phyloP scores from a whole-genome alignment of 2,329 filamentous ascomycete species.

The Cordyceps fumosorosea region DNA sequence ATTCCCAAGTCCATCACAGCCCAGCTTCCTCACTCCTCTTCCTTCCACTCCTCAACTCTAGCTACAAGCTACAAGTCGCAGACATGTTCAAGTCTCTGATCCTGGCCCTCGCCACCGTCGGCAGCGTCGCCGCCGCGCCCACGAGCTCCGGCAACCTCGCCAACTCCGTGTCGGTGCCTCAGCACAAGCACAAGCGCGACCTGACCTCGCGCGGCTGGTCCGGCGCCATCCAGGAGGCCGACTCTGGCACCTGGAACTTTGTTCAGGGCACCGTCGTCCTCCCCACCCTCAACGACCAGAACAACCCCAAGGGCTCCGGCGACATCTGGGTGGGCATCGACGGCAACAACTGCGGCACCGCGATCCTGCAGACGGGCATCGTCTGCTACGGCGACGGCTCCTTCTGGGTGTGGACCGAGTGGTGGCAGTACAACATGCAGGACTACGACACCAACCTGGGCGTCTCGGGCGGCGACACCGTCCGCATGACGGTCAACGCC shows the following conservation, averaged over 20 bases:
- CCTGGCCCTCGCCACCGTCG: not conserved
- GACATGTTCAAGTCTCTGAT: not conserved
- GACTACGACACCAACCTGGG: conserved; percentile 23
- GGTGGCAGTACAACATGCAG: conserved; percentile 32
- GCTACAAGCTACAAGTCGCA: not conserved
- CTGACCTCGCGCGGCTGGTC: not conserved
- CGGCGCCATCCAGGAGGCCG: not conserved
- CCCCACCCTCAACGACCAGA: not conserved
- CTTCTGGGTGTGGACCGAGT: conserved; percentile 36
- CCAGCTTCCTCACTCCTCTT: not conserved
- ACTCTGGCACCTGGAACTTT: not conserved
- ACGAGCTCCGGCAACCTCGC: not conserved
- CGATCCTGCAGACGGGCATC: conserved; percentile 33
- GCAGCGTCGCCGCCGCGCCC: not conserved
- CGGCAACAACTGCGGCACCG: conserved; percentile 27
- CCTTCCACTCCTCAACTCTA: not conserved
- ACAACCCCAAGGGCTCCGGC: not conserved
- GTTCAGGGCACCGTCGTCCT: not conserved
- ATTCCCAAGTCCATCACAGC: not conserved
- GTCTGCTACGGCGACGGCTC: conserved; percentile 28
- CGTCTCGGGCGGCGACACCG: conserved; percentile 18
- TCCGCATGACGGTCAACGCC: conserved; percentile 19
- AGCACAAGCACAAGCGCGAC: not conserved
- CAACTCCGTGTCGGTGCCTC: not conserved
- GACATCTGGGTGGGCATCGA: conserved; percentile 39